A percentile compares a stretch with the other conserved stretches of the same genome.
phyloP scores from a whole-genome alignment of 2,329 filamentous ascomycete species.

The Paraphoma sp. region DNA sequence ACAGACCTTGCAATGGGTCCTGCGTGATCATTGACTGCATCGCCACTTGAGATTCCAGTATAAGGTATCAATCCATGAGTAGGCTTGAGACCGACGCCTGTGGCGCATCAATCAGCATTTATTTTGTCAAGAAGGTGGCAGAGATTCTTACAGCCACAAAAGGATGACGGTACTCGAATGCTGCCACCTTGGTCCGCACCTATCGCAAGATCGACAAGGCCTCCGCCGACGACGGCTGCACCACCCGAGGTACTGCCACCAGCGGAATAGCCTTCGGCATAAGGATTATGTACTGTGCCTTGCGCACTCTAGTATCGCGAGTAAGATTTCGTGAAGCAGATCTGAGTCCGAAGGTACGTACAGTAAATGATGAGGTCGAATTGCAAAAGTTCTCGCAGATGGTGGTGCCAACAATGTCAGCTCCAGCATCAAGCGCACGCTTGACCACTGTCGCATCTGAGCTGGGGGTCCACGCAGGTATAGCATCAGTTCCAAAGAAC shows the following conservation, averaged over 20 bases:
- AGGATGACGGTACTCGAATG: slow-evolving; percentile 46
- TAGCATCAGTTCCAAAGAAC: slow-evolving; percentile 60
- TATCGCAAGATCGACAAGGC: slow-evolving; percentile 47
- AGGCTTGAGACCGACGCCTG: slow-evolving; percentile 50
- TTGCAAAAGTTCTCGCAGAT: slow-evolving; percentile 63
- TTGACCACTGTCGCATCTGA: slow-evolving; percentile 63
- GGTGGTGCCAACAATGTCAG: slow-evolving; percentile 58
- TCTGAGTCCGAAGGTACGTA: not conserved
- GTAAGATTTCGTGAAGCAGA: not conserved
- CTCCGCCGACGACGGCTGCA: slow-evolving; percentile 52
- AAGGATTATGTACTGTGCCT: slow-evolving; percentile 50
- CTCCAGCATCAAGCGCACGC: slow-evolving; percentile 59
- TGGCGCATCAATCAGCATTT: no score
- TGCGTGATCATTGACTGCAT: slow-evolving; percentile 53
- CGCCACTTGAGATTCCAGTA: slow-evolving; percentile 52
- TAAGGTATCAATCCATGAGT: slow-evolving; percentile 60
- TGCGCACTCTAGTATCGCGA: slow-evolving; percentile 39
- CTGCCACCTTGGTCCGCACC: slow-evolving; percentile 51
- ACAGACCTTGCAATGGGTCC: slow-evolving; percentile 40
- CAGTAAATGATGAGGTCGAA: slow-evolving; percentile 56
- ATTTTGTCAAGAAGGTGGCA: no score
- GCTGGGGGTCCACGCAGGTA: slow-evolving; percentile 55
- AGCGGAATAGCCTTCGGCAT: slow-evolving; percentile 53
- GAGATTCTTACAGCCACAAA: slow-evolving; percentile 37
- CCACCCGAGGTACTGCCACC: slow-evolving; percentile 58